Conservation (phyloP, 352 stramenopile genomes). For the Pythium pectinolyticum region DNA sequence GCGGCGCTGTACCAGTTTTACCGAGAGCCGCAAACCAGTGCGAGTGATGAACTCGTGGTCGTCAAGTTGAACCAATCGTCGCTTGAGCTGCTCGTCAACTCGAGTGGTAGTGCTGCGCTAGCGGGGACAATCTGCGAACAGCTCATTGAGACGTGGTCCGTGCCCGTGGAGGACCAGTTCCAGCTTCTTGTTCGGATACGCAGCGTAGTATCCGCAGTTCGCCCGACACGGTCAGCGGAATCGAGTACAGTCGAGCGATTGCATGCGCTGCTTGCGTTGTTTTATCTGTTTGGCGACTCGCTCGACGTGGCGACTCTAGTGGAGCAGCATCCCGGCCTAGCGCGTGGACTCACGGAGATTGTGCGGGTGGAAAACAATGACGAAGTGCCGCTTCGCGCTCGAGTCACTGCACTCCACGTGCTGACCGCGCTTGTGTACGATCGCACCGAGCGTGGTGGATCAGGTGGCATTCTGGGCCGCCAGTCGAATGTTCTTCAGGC, state of each 20-base stretch:
- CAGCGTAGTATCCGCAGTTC: slow-evolving; percentile 33
- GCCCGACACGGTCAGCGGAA: slow-evolving; percentile 36
- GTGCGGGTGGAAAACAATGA: slow-evolving; percentile 71
- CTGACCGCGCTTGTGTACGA: slow-evolving; percentile 81
- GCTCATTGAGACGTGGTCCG: slow-evolving; percentile 50
- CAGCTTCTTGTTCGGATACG: slow-evolving; percentile 69
- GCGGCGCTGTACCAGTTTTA: slow-evolving; percentile 73
- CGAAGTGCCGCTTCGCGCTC: slow-evolving; percentile 55
- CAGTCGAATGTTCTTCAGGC: slow-evolving; percentile 79
- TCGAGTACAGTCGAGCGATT: slow-evolving; percentile 65
- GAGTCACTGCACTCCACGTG: slow-evolving; percentile 65
- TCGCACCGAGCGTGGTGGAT: slow-evolving; percentile 55
- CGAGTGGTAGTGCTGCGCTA: background rate
- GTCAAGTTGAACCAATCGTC: slow-evolving; percentile 7
- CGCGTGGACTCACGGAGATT: slow-evolving; percentile 68
- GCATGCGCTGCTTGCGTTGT: slow-evolving; percentile 67
- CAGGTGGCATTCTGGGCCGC: slow-evolving; percentile 68
- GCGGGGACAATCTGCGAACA: slow-evolving; percentile 39
- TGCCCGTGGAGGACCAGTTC: slow-evolving; percentile 75
- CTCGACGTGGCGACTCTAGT: slow-evolving; percentile 79
- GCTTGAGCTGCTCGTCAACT: background rate
- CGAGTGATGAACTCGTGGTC: slow-evolving; percentile 12
- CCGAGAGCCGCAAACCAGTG: slow-evolving; percentile 1
- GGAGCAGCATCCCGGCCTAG: slow-evolving; percentile 76
- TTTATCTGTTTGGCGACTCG: slow-evolving; percentile 74